Conservation (phyloP, 73 alveolate species). For the Paramecium tetraurelia region DNA sequence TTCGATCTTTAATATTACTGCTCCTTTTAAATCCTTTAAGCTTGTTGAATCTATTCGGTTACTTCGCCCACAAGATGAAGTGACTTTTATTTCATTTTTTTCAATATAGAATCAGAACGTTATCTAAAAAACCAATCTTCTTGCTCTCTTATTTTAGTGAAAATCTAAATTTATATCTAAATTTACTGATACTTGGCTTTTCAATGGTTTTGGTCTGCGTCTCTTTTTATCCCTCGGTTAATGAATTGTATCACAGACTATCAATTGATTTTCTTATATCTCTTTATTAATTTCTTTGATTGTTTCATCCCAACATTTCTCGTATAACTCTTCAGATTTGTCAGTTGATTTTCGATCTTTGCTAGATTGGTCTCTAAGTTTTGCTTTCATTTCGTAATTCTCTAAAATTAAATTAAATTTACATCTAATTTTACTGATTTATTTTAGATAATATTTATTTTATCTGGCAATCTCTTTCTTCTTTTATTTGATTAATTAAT, state of each 20-base stretch:
- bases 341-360: neutral
- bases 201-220: neutral
- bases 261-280: neutral
- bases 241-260: neutral
- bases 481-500: neutral
- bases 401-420: neutral
- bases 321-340: neutral
- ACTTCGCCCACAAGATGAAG: neutral
- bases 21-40: neutral
- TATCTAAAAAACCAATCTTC: neutral
- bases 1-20: neutral
- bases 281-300: neutral
- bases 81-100: neutral
- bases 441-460: neutral
- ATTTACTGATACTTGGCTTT: neutral
- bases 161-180: neutral
- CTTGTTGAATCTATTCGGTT: neutral
- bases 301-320: slow-evolving; percentile 12
- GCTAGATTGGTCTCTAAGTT: neutral
- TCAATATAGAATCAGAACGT: neutral
- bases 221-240: neutral
- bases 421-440: neutral
- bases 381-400: neutral
- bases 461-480: neutral
- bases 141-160: neutral